Evolutionary conservation across 2,329 filamentous ascomycete species (phyloP), one percentile per base, ranked within the genome.

Genomic region (Aschersonia sp.): DNA sequence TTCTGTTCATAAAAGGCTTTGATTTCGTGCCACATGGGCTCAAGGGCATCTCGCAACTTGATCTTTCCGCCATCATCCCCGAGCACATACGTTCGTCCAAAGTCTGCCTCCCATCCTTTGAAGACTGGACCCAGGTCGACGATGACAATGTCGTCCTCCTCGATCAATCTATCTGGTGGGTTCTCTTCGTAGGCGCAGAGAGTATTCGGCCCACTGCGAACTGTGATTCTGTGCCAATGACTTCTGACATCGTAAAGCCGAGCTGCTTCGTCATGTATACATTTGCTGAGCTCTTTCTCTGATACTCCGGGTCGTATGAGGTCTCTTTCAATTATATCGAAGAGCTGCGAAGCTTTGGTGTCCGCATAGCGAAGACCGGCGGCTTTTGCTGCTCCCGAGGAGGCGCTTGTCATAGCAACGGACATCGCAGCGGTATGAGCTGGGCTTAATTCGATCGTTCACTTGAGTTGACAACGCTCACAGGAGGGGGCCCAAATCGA

Each of bases 121-220:
- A 75, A 74, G 0, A 75, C 71, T 0, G 72, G 72, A 0, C 72
- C 72, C 2, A 75, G 60, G 51, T 75, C 72, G 35, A 75, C 66
- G 48, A 71, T 66, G 2, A 76, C 57, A 45, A 76, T 75, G 48
- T 76, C 72, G 47, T 73, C 70, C 3, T 58, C 54, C 50, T 68
- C 52, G 45, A 76, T 67, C 32, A 66, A 56, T 4, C 72, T 69
- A 51, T 74, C 70, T 0, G 71, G 69, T 0, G 71, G 70, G 53
- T 73, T 73, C 3, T 72, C 72, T 4, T 60, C 56, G 48, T 72
- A 75, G 0, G 72, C 71, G 1, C 57, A 51, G 4, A 75, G 52
- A 0, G 72, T 75, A 55, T 76, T 73, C 4, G 68, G 66, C 0
- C 72, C 72, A 51, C 68, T 71, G 5, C 72, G 61, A 35, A 75